Base-by-base conservation (phyloP, 1,139 yeast species). In the Blastobotrys indianensis region DNA sequence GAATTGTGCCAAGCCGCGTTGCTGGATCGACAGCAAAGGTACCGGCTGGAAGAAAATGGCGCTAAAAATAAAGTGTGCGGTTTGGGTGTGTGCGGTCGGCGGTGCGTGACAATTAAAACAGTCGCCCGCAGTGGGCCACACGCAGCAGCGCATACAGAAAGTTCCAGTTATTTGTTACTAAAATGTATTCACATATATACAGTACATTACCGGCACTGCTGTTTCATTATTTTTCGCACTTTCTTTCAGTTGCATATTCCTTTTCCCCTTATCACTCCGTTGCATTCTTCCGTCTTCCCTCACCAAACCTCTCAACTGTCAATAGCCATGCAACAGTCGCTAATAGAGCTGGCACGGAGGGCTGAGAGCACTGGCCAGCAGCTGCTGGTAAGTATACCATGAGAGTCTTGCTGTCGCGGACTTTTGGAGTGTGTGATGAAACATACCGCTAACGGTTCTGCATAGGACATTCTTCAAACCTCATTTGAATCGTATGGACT, bases 391-490 rank as follows among this genome's bases (percentile, higher is more conserved):
- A 23, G 46, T 43, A 9, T 11, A 2, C 25, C 29, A 8, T 5
- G n/a, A 34, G 8, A 11, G 10, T 11, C 10, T 8, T 28, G 31
- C 31, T 28, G 31, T 8, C 11, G 10, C 11, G 31, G 31, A 8
- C 31, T 28, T 8, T 8, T 8, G 11, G 31, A 28, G 8, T 28
- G 31, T 28, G 31, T 30, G 32, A 12, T 11, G 16, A 11, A 33
- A 33, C 20, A 13, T 12, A 33, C 12, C 12, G 29, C 34, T 38
- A 37, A 42, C 41, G 31, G 15, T 17, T 30, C n/a, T 28, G 16
- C 15, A 30, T 16, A 39, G 44, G 51, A 48, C 12, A 23, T 45
- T 31, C 41, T 48, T 8, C 46, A 48, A 16, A 42, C 45, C 30
- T 48, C 51, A 11, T 45, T 48, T 36, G 32, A 41, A 29, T 28